Base-by-base conservation (phyloP, 768 basidiomycete genomes). In the Candolleomyces efflorescens region DNA sequence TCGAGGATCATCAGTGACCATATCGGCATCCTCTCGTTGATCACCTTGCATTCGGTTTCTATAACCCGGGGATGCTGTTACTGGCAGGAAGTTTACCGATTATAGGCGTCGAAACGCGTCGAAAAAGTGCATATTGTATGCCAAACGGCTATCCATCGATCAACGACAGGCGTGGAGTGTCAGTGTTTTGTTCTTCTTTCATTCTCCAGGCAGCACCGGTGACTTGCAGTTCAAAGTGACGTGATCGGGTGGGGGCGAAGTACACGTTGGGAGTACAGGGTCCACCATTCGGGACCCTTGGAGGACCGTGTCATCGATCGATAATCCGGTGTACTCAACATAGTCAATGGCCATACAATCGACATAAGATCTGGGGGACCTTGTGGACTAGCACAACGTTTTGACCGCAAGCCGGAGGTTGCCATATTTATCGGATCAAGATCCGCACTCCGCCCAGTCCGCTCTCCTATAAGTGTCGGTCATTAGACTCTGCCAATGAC, bases 371-470 rank as follows among this genome's bases (percentile, higher is more conserved):
- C 44, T 41, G 48, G 45, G 44, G 23, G 57, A 47, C 38, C 55
- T 37, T 52, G 53, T 49, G 26, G 43, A 51, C 32, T 59, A 9
- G 56, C 60, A 59, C 24, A 43, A 17, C 53, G 24, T 27, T 41
- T 44, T 49, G 55, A 39, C 23, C 56, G 18, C 24, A 18, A 15
- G 24, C 71, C 71, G 71, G 74, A 67, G 71, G 66, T 67, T 70
- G 62, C 71, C 72, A 73, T 72, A 73, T 73, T 69, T 67, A 62
- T 84, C 83, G 81, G 83, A 88, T 87, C 86, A 82, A 84, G 86
- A 86, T 88, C 86, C 83, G 84, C 75, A 80, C 78, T 80, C 82
- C 80, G 82, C 80, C 51, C 74, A 65, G 67, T 70, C 69, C 69
- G 64, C 64, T 65, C 64, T 65, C 66, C 67, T 80, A 82, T 81